Evolutionary conservation across 106 monocot species (phyloP), one percentile per base, ranked within the genome.

Genomic region (Phalaenopsis aphrodite): DNA sequence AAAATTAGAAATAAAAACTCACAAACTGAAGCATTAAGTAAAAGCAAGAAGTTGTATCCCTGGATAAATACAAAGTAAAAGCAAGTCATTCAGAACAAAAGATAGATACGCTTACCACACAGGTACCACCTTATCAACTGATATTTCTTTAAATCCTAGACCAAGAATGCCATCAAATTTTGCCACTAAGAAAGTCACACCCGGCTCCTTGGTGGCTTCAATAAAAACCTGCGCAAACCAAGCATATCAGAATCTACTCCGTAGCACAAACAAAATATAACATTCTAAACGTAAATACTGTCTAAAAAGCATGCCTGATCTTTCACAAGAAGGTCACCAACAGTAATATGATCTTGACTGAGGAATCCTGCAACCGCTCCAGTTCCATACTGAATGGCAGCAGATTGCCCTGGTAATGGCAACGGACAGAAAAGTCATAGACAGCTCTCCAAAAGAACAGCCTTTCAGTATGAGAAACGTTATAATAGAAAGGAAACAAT

Each of bases 351-450:
- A 30, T 97, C 97, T 77, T 88, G 61, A 68, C 94, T 97, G 36
- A 94, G 90, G 81, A 86, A 92, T n/a, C 94, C 97, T 36, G 97
- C 72, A 83, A 97, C 88, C 3, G 87, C 47, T 82, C 97, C 97
- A 67, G 90, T 88, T 41, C 97, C 97, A 85, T 97, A 97, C 3
- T 86, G 88, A 82, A 97, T 97, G 18, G 75, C 88, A 64, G 92
- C 94, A 81, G 90, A 57, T 64, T 81, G 94, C 18, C 97, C 97
- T 97, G 84, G 39, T 76, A 43, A 81, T 73, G 72, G 48, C 23
- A 84, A 5, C 42, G 8, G 66, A 21, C 61, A 82, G 56, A 7
- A 2, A 78, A 78, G 9, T 61, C 64, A 42, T 43, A 41, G 41
- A 58, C 2, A 9, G 16, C 41, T 78, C 77, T 69, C 4, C 14